These are phyloP conservation scores for Nemophila menziesii DNA, from an alignment of 257 asterid species.

Conservation along the genomic window DNA sequence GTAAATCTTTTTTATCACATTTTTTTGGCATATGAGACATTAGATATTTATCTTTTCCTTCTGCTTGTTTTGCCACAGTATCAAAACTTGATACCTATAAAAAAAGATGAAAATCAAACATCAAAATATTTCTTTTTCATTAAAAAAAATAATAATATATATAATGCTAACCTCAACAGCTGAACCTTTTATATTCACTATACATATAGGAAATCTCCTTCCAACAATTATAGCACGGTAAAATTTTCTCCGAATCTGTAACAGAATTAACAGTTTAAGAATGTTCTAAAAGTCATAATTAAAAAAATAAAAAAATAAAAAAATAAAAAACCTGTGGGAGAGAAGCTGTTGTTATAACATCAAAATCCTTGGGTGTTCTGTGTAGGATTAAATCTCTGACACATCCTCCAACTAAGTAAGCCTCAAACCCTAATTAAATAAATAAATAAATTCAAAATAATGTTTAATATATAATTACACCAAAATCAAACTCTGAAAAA, in stretches of 20 bases:
- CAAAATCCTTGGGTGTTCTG: conserved; percentile 82
- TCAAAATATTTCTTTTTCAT: not conserved
- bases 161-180: conserved; percentile 61
- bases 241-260: conserved; percentile 46
- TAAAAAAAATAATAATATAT: conserved; percentile 3
- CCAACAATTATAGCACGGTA: conserved; percentile 49
- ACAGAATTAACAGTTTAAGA: no score
- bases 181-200: conserved; percentile 39
- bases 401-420: conserved; percentile 98
- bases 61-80: conserved; percentile 31
- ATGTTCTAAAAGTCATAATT: no score
- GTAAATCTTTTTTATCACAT: conserved; percentile 37
- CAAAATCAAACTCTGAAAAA: not conserved
- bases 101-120: not conserved
- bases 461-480: not conserved
- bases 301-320: no score
- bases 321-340: conserved; percentile 30
- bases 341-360: conserved; percentile 70
- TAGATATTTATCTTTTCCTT: conserved; percentile 12
- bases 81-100: conserved; percentile 81
- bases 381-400: conserved; percentile 84
- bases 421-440: conserved; percentile 56
- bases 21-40: conserved; percentile 31
- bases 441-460: conserved; percentile 1
- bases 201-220: conserved; percentile 73